Evolutionary conservation across 768 basidiomycete genomes (phyloP).

Genomic region (Kwoniella bestiolae): DNA sequence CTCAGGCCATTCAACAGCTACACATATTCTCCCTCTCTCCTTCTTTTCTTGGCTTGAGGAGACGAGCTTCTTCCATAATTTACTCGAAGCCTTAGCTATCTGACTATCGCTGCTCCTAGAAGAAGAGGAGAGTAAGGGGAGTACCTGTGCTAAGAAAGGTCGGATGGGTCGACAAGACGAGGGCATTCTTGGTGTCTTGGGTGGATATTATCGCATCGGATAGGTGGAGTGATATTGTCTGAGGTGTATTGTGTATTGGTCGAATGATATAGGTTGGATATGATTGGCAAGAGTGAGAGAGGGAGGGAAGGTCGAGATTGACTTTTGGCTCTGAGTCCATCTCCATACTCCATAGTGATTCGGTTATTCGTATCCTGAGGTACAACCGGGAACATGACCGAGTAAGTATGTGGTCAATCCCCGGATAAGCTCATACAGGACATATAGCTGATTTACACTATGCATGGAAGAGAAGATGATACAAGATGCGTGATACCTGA

Average conservation of each 20-base stretch:
- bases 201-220: background rate
- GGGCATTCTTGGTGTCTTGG: too few relatives aligned
- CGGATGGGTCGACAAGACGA: background rate
- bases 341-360: background rate
- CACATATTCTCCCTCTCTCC: background rate
- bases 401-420: background rate
- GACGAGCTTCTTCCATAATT: background rate
- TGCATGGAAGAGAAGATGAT: background rate
- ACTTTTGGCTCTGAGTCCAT: too few relatives aligned
- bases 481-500: background rate
- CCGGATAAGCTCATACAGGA: too few relatives aligned
- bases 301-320: too few relatives aligned
- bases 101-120: background rate
- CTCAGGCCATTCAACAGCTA: slow-evolving; percentile 36
- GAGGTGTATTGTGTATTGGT: background rate
- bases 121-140: slow-evolving; percentile 8
- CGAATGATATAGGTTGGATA: background rate
- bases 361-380: background rate
- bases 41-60: background rate
- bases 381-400: background rate
- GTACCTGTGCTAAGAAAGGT: background rate
- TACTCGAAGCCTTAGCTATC: slow-evolving; percentile 4
- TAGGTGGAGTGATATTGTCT: background rate
- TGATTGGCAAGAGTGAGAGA: too few relatives aligned
- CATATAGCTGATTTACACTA: too few relatives aligned